Percentiles rank a stretch among this genome's conserved stretches.
Evolutionary conservation across 805 yeast species (phyloP).

Genomic region (Kregervanrija delftensis): DNA sequence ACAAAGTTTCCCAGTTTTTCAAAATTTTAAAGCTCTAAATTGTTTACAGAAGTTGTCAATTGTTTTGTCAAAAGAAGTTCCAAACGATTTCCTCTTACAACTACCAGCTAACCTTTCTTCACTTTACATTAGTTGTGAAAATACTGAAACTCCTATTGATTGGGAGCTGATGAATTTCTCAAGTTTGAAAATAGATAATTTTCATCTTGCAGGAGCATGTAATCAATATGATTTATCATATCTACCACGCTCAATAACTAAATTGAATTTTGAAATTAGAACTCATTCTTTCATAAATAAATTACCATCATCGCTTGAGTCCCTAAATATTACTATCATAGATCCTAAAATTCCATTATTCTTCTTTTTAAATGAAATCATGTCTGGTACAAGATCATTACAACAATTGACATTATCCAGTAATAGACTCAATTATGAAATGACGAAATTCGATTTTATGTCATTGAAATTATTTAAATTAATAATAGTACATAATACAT

Average conservation of each 20-base stretch:
- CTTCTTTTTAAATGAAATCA: neutral
- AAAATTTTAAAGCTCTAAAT: neutral
- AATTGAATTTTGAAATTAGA: conserved; percentile 1
- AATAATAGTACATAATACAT: neutral
- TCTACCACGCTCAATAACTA: neutral
- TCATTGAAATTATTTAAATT: conserved; percentile 2
- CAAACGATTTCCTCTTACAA: neutral
- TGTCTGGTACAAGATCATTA: neutral
- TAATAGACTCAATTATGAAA: conserved; percentile 1
- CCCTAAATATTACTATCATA: neutral
- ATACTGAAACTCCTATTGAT: neutral
- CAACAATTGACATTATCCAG: neutral
- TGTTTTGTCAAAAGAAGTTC: neutral
- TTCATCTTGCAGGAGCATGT: conserved; percentile 1
- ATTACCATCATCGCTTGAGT: neutral
- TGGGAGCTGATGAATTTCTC: conserved; percentile 5
- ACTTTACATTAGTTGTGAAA: neutral
- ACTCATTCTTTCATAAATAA: conserved; percentile 1
- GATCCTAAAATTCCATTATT: neutral
- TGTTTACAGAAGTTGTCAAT: neutral
- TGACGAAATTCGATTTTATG: conserved; percentile 1
- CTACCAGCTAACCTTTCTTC: neutral
- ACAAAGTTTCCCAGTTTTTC: conserved; percentile 2
- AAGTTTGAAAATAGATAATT: neutral
- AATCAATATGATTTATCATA: conserved; percentile 3